A percentile compares a stretch with the other conserved stretches of the same genome.
phyloP scores from a whole-genome alignment of 2,329 filamentous ascomycete genomes.

The Chrysosporium keratinophilum region DNA sequence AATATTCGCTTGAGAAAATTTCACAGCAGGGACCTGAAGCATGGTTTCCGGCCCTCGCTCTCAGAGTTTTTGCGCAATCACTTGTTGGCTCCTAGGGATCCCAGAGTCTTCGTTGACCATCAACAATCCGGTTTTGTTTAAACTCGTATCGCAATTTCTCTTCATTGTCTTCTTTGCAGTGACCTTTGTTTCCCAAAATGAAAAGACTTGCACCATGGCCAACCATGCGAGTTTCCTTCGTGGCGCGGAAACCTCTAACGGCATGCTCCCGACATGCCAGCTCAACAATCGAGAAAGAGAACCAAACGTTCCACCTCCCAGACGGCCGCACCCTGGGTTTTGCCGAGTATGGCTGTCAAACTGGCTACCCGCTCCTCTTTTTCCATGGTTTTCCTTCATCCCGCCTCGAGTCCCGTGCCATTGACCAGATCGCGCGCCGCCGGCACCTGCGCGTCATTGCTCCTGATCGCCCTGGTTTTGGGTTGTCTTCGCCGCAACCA shows the following conservation, averaged over 20 bases:
- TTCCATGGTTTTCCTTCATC: slow-evolving; percentile 38
- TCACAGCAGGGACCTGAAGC: too few relatives aligned
- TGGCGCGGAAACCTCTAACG: background rate
- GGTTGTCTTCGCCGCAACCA: slow-evolving; percentile 32
- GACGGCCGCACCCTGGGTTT: slow-evolving; percentile 35
- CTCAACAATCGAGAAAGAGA: background rate
- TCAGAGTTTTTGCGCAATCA: too few relatives aligned
- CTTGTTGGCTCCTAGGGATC: too few relatives aligned
- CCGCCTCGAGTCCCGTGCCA: slow-evolving; percentile 32
- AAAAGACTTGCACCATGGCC: background rate
- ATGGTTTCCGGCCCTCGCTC: too few relatives aligned
- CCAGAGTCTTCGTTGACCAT: too few relatives aligned
- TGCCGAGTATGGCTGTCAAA: slow-evolving; percentile 34
- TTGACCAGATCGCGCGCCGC: slow-evolving; percentile 27
- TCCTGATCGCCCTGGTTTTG: slow-evolving; percentile 38
- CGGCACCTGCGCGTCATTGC: slow-evolving; percentile 33
- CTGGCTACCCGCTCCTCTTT: slow-evolving; percentile 31
- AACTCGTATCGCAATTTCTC: too few relatives aligned
- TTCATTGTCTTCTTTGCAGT: too few relatives aligned
- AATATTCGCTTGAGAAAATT: too few relatives aligned
- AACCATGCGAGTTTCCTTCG: background rate
- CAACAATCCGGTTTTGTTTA: too few relatives aligned
- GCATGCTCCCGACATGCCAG: background rate
- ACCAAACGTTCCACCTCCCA: slow-evolving; percentile 5
- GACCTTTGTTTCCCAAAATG: background rate